Evolutionary conservation across 768 basidiomycete genomes (phyloP), one percentile per base, ranked within the genome.

Genomic region (Pholiota conissans): DNA sequence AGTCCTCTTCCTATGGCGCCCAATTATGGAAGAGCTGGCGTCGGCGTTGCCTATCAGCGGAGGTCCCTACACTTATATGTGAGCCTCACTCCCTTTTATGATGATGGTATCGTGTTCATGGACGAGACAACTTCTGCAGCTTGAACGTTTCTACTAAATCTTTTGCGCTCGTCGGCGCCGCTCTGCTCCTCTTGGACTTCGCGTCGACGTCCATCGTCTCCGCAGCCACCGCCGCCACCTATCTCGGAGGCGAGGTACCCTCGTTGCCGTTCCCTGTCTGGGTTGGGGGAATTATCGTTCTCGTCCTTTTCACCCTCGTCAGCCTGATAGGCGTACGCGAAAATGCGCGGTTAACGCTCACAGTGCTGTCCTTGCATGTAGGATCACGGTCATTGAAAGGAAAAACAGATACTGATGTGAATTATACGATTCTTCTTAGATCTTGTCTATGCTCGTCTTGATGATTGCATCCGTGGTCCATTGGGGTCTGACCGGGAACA

Each of bases 31-130:
- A 61, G 90, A 91, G 65, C 70, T 92, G 8, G 87, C 80, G 0
- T 84, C 85, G 3, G 87, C 89, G 2, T 69, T 91, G 1, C 85
- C 87, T 0, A 78, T 90, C 9, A 83, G 78, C 55, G 90, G 90
- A 0, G 87, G 86, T 7, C 88, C 86, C 3, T 91, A 89, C 65
- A 83, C 83, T 0, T 89, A 88, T 65, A 71, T 88, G 85, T 87
- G 60, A 60, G 82, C 66, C n/a, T 5, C 10, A 24, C 9, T 24
- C 37, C 16, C 40, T 32, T 11, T 35, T 55, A 13, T 28, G 1
- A 20, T 26, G 37, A 20, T 32, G 49, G 29, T n/a, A n/a, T n/a
- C n/a, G n/a, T n/a, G n/a, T n/a, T n/a, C n/a, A n/a, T n/a, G n/a
- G n/a, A n/a, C n/a, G n/a, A n/a, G n/a, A n/a, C n/a, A n/a, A n/a